Base-by-base conservation (phyloP, 2,329 filamentous ascomycete genomes). In the Venturia carpophila region DNA sequence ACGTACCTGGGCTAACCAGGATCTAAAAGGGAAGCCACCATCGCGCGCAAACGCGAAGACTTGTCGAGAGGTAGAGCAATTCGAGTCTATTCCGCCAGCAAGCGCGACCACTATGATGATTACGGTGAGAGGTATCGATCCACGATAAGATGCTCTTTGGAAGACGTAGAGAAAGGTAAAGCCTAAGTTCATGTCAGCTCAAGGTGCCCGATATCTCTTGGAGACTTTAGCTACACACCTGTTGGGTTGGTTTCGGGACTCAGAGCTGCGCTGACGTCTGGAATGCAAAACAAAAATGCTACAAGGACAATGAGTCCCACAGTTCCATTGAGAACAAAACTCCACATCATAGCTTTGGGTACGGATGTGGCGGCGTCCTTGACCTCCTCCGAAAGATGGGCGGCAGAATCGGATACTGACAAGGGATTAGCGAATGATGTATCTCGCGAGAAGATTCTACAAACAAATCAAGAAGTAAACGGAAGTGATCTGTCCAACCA, bases 311-410 rank as follows among this genome's bases (percentile, higher is more conserved):
- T 70, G 58, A 75, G 70, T 5, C 73, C 72, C 19, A 75, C 67
- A 7, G 73, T 67, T 41, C 70, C 67, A 62, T 75, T 75, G 45
- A 74, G 67, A n/a, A 74, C 65, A 67, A 77, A 79, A 11, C 73
- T 73, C 63, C 74, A 73, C 6, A 80, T 69, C 73, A 79, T 78
- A 11, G 75, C 74, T 42, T 71, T 71, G 3, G 78, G 78, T 4
- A 79, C 74, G n/a, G 76, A 73, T 21, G 71, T 74, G 21, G 74
- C 72, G 1, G 77, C 77, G 30, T 78, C 73, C 65, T 76, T 75
- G 66, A 79, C 73, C 66, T 80, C 78, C 67, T 79, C 77, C 1
- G 77, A 70, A 70, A 80, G 76, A 66, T 79, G 75, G 2, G 75
- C 75, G 30, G 76, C 74, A 17, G 76, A 75, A 66, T 79, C 77